Evolutionary conservation across 805 yeast genomes (phyloP), one percentile per base, ranked within the genome.

Genomic region (Grigorovia humatica): DNA sequence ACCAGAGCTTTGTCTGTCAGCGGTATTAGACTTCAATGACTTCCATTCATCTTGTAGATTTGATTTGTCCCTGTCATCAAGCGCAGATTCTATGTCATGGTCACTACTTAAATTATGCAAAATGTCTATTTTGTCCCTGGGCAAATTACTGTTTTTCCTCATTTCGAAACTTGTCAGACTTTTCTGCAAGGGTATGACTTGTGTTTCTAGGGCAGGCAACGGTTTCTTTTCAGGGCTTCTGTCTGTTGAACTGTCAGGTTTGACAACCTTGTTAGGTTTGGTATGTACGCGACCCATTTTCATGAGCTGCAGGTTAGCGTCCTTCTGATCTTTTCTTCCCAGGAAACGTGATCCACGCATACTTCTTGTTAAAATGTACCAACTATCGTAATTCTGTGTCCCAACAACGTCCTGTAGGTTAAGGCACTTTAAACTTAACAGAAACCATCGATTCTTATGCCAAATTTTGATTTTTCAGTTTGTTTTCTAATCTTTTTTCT

Each of bases 171-270:
- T 13, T 32, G 38, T 32, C 15, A 32, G 38, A 13, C 15, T 32
- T 32, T 32, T 32, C 38, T 32, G 38, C 8, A 32, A 8, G 11
- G 38, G 38, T 11, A 32, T 32, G 15, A 32, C 11, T 12, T 19
- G 12, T 32, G 18, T 11, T 6, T 32, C 8, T 8, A 46, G 19
- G 9, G 17, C 29, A 12, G 48, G 8, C 2, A 42, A 46, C 15
- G 32, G 20, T 42, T 32, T 46, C 20, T 40, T 40, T 4, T 40
- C 30, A 6, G 75, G 65, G 32, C 57, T 57, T 57, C 54, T 17
- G 23, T 32, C 23, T 20, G 20, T 27, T 23, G 32, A 4, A 19
- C 43, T 9, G 4, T 40, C 17, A 3, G 18, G 18, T 23, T 23
- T 11, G 19, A 17, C 41, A 17, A 45, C 23, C 9, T 15, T 44